These are phyloP conservation scores for Solanum piurae DNA, from an alignment of 257 asterid species.

Conservation along the genomic window DNA sequence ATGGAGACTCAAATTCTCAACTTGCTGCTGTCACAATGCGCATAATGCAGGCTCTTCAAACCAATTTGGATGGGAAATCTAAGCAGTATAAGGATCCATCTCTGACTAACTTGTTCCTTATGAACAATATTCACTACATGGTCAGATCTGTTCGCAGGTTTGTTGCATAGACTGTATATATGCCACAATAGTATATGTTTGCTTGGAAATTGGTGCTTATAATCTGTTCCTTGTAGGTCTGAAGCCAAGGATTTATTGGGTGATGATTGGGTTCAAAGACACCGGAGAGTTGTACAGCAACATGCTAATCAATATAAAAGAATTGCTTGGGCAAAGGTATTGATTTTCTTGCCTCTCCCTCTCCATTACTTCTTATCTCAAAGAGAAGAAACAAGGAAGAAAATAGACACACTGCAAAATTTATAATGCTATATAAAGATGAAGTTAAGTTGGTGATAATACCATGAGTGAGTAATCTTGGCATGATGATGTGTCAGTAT, in stretches of 20 bases:
- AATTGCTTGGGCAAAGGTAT: constrained; percentile 93
- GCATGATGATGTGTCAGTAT: neutral
- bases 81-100: constrained; percentile 85
- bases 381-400: neutral
- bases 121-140: constrained; percentile 97
- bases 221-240: constrained; percentile 46
- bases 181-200: neutral
- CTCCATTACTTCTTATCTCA: neutral
- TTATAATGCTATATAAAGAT: neutral
- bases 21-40: constrained; percentile 92
- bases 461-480: neutral
- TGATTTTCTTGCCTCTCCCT: neutral
- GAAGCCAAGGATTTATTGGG: constrained; percentile 98
- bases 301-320: constrained; percentile 97
- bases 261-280: constrained; percentile 99
- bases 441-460: neutral
- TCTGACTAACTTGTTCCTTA: constrained; percentile 82
- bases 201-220: neutral
- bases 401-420: neutral
- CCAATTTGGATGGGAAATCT: constrained; percentile 96
- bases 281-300: constrained; percentile 88
- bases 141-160: constrained; percentile 99
- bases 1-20: constrained; percentile 72
- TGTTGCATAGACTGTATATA: neutral
- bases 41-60: constrained; percentile 98